These are phyloP conservation scores for Candida quercuum DNA, from an alignment of 805 yeast species.

Conservation along the genomic window DNA sequence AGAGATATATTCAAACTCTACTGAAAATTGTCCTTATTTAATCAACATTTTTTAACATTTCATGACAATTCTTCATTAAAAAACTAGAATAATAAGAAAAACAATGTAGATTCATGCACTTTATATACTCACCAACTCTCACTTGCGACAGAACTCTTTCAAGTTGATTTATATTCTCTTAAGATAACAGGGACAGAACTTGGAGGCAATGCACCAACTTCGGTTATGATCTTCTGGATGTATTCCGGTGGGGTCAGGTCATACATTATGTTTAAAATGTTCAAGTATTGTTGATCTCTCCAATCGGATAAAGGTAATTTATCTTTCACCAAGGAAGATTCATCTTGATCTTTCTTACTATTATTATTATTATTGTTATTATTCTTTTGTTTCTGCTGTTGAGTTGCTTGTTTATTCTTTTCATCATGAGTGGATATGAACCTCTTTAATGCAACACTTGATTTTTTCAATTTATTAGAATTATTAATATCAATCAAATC, in stretches of 20 bases:
- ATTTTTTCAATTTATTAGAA: conserved; percentile 45
- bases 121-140: no score
- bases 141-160: no score
- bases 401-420: conserved; percentile 17
- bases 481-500: conserved; percentile 49
- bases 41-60: no score
- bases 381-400: conserved; percentile 22
- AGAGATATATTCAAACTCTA: no score
- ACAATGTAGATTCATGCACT: no score
- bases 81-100: no score
- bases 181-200: conserved; percentile 96
- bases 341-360: conserved; percentile 16
- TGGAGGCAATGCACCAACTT: conserved; percentile 93
- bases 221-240: conserved; percentile 92
- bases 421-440: conserved; percentile 41
- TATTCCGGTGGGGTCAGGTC: conserved; percentile 93
- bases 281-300: conserved; percentile 57
- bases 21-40: no score
- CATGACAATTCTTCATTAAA: no score
- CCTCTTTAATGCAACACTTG: conserved; percentile 54
- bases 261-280: conserved; percentile 79
- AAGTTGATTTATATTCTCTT: conserved; percentile 68
- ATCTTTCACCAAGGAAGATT: conserved; percentile 24
- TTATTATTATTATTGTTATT: conserved; percentile 9
- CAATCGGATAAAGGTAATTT: conserved; percentile 52